These are phyloP conservation scores for Ceratobasidium sp. DNA, from an alignment of 1,284 basidiomycete species.

Conservation along the genomic window DNA sequence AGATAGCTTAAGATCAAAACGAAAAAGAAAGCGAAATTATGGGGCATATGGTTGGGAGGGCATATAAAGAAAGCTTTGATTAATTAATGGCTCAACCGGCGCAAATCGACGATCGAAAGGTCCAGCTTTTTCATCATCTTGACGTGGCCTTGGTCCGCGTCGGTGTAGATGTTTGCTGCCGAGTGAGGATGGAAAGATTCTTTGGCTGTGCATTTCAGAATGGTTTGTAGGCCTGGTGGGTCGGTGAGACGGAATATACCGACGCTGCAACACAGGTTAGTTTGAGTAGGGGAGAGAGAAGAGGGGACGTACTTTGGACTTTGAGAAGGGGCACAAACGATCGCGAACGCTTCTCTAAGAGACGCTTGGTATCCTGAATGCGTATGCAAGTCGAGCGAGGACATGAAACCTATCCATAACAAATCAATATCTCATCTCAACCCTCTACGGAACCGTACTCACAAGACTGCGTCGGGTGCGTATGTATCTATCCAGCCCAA, in stretches of 20 bases:
- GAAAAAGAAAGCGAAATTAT: neutral
- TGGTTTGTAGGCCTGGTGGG: conserved; percentile 81
- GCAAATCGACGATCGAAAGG: conserved; percentile 81
- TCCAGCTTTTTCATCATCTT: conserved; percentile 73
- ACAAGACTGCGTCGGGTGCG: conserved; percentile 92
- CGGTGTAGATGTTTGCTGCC: conserved; percentile 75
- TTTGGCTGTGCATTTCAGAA: conserved; percentile 75
- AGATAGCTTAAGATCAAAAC: neutral
- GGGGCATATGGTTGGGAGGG: too few species aligned
- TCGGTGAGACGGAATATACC: conserved; percentile 90
- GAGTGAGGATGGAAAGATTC: conserved; percentile 89
- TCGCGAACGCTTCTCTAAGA: conserved; percentile 91
- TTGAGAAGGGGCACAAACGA: conserved; percentile 87
- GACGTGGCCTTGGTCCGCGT: conserved; percentile 85
- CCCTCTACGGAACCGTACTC: conserved; percentile 53
- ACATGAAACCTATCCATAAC: conserved; percentile 78
- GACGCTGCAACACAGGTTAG: conserved; percentile 65
- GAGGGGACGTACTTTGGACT: conserved; percentile 73
- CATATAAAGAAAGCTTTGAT: neutral
- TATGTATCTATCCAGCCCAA: conserved; percentile 77
- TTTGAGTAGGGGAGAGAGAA: neutral
- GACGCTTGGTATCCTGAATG: conserved; percentile 89
- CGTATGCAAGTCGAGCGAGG: conserved; percentile 89
- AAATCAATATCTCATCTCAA: neutral
- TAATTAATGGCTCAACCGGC: conserved; percentile 53